phyloP scores from a whole-genome alignment of 1,284 basidiomycete genomes.

The Cutaneotrichosporon curvatum region DNA sequence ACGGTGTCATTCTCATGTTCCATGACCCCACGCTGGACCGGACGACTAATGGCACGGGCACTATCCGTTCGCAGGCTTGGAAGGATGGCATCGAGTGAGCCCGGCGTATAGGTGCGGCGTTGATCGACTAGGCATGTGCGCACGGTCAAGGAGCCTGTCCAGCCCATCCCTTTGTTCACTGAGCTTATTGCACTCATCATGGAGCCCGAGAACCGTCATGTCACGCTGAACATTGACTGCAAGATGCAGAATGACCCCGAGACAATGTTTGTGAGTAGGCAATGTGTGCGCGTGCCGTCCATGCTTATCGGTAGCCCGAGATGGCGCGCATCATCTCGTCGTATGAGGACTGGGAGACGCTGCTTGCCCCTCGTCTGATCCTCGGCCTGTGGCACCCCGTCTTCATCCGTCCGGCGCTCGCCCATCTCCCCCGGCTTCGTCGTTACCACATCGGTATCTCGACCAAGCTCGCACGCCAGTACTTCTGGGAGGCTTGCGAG shows the following conservation, averaged over 20 bases:
- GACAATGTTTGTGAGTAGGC: constrained; percentile 59
- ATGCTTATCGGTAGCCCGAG: constrained; percentile 48
- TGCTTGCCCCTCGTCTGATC: constrained; percentile 78
- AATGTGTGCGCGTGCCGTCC: background rate
- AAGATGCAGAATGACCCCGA: constrained; percentile 90
- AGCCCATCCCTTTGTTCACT: constrained; percentile 78
- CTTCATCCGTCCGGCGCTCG: constrained; percentile 72
- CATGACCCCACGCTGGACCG: constrained; percentile 69
- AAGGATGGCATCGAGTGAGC: constrained; percentile 44
- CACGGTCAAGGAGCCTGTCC: constrained; percentile 76
- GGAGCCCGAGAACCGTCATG: constrained; percentile 56
- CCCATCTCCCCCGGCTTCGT: constrained; percentile 63
- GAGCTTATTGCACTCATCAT: constrained; percentile 77
- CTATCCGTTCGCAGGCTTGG: constrained; percentile 49
- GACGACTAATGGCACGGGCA: constrained; percentile 53
- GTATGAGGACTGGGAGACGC: constrained; percentile 68
- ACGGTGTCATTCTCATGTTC: constrained; percentile 91
- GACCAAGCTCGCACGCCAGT: constrained; percentile 63
- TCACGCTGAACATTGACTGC: constrained; percentile 85
- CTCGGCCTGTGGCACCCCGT: constrained; percentile 86
- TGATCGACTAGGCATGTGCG: constrained; percentile 53
- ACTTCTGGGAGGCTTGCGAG: constrained; percentile 87
- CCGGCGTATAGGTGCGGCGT: background rate
- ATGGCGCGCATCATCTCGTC: constrained; percentile 70
- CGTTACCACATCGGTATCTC: constrained; percentile 81